Percentiles rank a stretch among this genome's conserved stretches.
phyloP scores from a whole-genome alignment of 23 red algal species.

The Agarophyton chilense region DNA sequence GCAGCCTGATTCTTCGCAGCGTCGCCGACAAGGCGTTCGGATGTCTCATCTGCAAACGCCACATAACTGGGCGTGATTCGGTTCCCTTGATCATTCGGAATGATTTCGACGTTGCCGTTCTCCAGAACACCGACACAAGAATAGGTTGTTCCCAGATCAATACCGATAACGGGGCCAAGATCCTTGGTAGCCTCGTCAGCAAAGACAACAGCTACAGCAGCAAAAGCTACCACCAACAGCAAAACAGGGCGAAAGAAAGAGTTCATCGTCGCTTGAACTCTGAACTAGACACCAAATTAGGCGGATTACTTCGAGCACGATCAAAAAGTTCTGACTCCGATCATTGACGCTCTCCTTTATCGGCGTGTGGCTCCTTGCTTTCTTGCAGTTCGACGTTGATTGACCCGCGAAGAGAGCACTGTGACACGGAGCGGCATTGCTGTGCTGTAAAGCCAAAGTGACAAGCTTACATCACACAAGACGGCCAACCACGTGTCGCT shows the following conservation, averaged over 20 bases:
- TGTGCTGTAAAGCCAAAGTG: neutral
- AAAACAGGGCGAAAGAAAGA: neutral
- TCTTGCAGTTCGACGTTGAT: neutral
- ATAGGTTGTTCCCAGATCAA: constrained; percentile 98
- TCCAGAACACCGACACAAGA: constrained; percentile 94
- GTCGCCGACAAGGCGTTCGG: constrained; percentile 93
- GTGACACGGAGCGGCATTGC: neutral
- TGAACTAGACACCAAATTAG: neutral
- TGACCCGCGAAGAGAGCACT: neutral
- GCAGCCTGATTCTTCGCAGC: constrained; percentile 99
- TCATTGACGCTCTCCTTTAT: neutral
- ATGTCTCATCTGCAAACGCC: constrained; percentile 74
- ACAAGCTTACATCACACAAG: neutral
- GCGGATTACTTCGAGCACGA: neutral
- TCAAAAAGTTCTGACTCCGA: too few relatives aligned
- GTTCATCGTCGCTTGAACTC: neutral
- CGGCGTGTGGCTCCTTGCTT: neutral
- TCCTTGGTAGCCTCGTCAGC: constrained; percentile 29
- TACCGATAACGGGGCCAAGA: constrained; percentile 90
- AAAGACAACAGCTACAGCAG: neutral
- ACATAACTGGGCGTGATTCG: constrained; percentile 98
- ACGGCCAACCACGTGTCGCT: neutral
- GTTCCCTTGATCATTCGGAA: constrained; percentile 97
- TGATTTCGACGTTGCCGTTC: constrained; percentile 94
- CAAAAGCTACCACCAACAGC: neutral